These are phyloP conservation scores for Salicornia ramosissima DNA, from an alignment of 148 eudicot species.

Conservation along the genomic window DNA sequence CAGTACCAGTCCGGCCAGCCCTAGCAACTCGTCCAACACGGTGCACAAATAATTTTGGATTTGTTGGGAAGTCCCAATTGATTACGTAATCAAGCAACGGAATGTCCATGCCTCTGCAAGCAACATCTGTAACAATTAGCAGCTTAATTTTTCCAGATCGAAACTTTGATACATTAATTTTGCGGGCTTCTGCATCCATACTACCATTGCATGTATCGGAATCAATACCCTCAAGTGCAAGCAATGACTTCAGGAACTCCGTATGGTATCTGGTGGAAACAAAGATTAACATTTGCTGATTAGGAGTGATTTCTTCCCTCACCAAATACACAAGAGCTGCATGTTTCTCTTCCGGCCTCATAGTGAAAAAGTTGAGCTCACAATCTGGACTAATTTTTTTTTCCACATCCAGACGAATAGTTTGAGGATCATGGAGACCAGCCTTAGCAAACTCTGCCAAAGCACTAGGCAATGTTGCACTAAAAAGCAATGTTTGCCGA, in stretches of 20 bases:
- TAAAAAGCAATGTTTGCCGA: slow-evolving; percentile 92
- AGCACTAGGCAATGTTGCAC: slow-evolving; percentile 93
- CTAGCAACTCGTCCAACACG: slow-evolving; percentile 95
- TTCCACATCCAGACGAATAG: slow-evolving; percentile 87
- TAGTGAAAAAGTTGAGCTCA: slow-evolving; percentile 65
- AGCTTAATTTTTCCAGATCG: slow-evolving; percentile 82
- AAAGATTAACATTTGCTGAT: slow-evolving; percentile 74
- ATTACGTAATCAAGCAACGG: slow-evolving; percentile 95
- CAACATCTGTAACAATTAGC: slow-evolving; percentile 89
- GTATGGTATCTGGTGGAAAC: slow-evolving; percentile 88
- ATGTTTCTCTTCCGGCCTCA: slow-evolving; percentile 83
- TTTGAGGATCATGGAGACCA: slow-evolving; percentile 82
- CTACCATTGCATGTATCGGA: slow-evolving; percentile 85
- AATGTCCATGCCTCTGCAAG: slow-evolving; percentile 94
- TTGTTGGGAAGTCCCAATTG: slow-evolving; percentile 86
- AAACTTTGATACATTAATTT: slow-evolving; percentile 63
- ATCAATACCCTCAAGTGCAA: slow-evolving; percentile 66
- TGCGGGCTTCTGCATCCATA: slow-evolving; percentile 93
- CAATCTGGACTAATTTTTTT: slow-evolving; percentile 76
- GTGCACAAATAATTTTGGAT: slow-evolving; percentile 90
- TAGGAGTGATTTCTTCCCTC: slow-evolving; percentile 59
- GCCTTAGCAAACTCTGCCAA: slow-evolving; percentile 98
- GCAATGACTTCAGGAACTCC: slow-evolving; percentile 59
- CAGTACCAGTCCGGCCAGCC: slow-evolving; percentile 93
- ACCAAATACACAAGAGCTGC: slow-evolving; percentile 79